Percentiles rank a stretch among this genome's conserved stretches.
phyloP scores from a whole-genome alignment of 2,329 filamentous ascomycete species.

The Colletotrichum sp. region DNA sequence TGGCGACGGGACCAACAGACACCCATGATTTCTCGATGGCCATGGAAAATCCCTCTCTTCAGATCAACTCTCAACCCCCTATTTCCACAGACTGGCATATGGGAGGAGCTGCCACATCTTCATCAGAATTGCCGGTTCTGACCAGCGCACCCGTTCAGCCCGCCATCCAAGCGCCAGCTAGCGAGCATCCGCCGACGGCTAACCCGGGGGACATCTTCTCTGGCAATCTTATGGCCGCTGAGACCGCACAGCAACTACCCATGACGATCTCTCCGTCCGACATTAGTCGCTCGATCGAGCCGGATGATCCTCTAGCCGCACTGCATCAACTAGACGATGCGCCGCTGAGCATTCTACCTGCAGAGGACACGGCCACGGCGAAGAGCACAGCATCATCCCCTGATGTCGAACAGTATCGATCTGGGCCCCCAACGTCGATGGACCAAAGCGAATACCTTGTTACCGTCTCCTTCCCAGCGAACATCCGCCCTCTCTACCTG shows the following conservation, averaged over 20 bases:
- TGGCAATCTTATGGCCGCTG: conserved; percentile 24
- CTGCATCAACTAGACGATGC: conserved; percentile 4
- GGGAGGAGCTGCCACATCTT: neutral
- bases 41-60: neutral
- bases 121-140: conserved; percentile 7
- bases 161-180: neutral
- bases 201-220: conserved; percentile 20
- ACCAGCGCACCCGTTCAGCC: neutral
- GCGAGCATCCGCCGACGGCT: conserved; percentile 2
- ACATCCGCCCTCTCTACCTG: conserved; percentile 56
- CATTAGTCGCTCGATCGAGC: conserved; percentile 34
- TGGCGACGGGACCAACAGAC: neutral
- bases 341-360: conserved; percentile 2
- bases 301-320: conserved; percentile 22
- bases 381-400: conserved; percentile 13
- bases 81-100: neutral
- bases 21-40: neutral
- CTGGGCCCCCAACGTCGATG: conserved; percentile 5
- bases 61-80: conserved; percentile 15
- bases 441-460: conserved; percentile 52
- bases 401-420: conserved; percentile 7
- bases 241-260: conserved; percentile 26
- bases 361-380: neutral
- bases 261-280: conserved; percentile 43
- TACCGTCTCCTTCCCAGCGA: conserved; percentile 62